Evolutionary conservation across 2,329 filamentous ascomycete genomes (phyloP), one percentile per base, ranked within the genome.

Genomic region (Scedosporium boydii): DNA sequence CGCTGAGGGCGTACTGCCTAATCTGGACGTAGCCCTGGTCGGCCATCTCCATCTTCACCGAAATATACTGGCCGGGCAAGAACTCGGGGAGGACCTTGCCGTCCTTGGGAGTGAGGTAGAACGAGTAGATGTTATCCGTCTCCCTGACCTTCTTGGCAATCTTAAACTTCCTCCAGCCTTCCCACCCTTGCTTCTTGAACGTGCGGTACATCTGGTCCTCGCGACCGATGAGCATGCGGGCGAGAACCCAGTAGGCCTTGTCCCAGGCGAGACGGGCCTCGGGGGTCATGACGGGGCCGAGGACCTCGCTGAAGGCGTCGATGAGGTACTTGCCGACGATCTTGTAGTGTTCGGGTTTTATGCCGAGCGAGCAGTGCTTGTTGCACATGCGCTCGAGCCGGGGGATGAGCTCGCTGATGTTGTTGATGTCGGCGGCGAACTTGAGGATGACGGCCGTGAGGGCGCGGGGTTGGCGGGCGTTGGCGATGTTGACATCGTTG

Each of bases 61-160:
- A 88, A 64, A 90, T 80, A 70, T 91, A 92, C 73, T 92, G 88
- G 42, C 89, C 89, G 0, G 89, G 87, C 63, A 82, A 77, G 77
- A 84, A 92, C 0, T 69, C 55, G 0, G 88, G 87, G 48, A 92
- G 76, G n/a, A 77, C 76, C 65, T 80, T 73, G 44, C 78, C 79
- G 65, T 90, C 86, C 6, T 82, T 77, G 0, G 89, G 88, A 60
- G 81, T 78, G 14, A 91, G 80, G 68, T 88, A 86, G 72, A 91
- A 90, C 0, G 87, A 89, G 53, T 82, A 87, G 65, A 91, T 87
- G 65, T 88, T 83, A 3, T 85, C 82, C 1, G 84, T 82, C 72
- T 92, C 89, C 61, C 78, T 77, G 55, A 86, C 81, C 73, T 89
- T 90, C 62, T 82, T 76, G 58, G 78, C 77, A 63, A 92, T 84